Evolutionary conservation across 2,329 filamentous ascomycete species (phyloP).

Genomic region (Pseudocercospora cruenta): DNA sequence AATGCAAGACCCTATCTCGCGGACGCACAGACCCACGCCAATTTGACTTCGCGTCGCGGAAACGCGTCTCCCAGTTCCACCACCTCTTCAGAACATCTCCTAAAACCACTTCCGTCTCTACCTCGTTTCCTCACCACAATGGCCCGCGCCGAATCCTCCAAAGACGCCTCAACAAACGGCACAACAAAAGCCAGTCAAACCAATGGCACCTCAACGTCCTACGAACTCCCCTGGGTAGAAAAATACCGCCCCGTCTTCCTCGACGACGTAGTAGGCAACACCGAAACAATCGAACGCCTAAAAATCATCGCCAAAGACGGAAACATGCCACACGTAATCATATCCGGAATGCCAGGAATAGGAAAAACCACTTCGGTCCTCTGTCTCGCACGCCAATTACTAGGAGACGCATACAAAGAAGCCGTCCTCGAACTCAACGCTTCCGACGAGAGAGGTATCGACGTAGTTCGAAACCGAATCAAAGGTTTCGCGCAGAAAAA

Average conservation of each 20-base stretch:
- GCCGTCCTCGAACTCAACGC: slow-evolving; percentile 96
- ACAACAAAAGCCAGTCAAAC: slow-evolving; percentile 13
- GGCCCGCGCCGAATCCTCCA: slow-evolving; percentile 55
- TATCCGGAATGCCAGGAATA: slow-evolving; percentile 98
- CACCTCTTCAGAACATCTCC: neutral
- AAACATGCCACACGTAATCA: slow-evolving; percentile 99
- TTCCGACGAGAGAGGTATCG: slow-evolving; percentile 93
- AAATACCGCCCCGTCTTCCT: slow-evolving; percentile 95
- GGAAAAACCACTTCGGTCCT: slow-evolving; percentile 97
- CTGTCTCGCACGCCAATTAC: slow-evolving; percentile 85
- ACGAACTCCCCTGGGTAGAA: slow-evolving; percentile 92
- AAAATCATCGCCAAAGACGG: slow-evolving; percentile 99
- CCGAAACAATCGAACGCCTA: slow-evolving; percentile 92
- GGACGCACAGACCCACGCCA: neutral
- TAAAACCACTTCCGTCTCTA: neutral
- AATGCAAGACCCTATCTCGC: neutral
- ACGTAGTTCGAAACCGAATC: slow-evolving; percentile 95
- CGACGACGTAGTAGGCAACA: slow-evolving; percentile 96
- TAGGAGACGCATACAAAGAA: slow-evolving; percentile 95
- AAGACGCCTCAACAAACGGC: slow-evolving; percentile 49
- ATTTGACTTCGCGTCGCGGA: slow-evolving; percentile 1
- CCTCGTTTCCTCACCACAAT: slow-evolving; percentile 36
- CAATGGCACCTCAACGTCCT: slow-evolving; percentile 52
- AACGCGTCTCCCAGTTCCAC: neutral
- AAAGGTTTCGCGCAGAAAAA: slow-evolving; percentile 99